Evolutionary conservation across 2,329 filamentous ascomycete species (phyloP), one percentile per base, ranked within the genome.

Genomic region (Cytospora piceae): DNA sequence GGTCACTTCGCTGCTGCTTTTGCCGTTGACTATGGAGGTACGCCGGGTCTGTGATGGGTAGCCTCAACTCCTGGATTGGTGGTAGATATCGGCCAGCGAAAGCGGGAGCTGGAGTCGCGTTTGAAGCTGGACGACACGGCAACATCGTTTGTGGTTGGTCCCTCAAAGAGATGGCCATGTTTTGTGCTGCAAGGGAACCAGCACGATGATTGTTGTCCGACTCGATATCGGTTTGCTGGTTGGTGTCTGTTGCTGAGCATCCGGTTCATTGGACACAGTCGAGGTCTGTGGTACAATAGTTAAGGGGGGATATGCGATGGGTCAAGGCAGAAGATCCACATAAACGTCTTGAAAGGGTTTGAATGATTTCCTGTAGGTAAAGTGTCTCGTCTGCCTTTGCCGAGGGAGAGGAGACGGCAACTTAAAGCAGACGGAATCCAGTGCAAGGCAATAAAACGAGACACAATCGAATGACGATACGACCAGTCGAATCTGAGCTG

Each of bases 1-100:
- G 46, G 4, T 14, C 7, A 49, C 46, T 49, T 5, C 27, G 27
- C 27, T 29, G 27, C n/a, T 49, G 46, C n/a, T 24, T 49, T 24
- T 49, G 46, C 46, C 46, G 4, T 12, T 22, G 22, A 49, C 22
- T 14, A 49, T 8, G 29, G 20, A 37, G n/a, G 11, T 57, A 14
- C 4, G 52, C 20, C 29, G 31, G 32, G 11, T 56, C 11, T 14
- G 42, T 22, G 3, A 15, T 39, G 3, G 49, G 27, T 27, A 11
- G 9, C 27, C 37, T 59, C 15, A 29, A n/a, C 15, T 62, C 37
- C 39, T 52, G 58, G 31, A 62, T 46, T 3, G 66, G 66, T 46
- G 51, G 53, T 17, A 65, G 56, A 37, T 15, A 49, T 39, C 29
- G 46, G 42, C 37, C 22, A 54, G 31, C 37, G 39, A 42, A 32